Percentiles rank a stretch among this genome's conserved stretches.
These are phyloP conservation scores for Psidium friedrichsthalianum DNA, from an alignment of 345 rosid species.

Conservation along the genomic window DNA sequence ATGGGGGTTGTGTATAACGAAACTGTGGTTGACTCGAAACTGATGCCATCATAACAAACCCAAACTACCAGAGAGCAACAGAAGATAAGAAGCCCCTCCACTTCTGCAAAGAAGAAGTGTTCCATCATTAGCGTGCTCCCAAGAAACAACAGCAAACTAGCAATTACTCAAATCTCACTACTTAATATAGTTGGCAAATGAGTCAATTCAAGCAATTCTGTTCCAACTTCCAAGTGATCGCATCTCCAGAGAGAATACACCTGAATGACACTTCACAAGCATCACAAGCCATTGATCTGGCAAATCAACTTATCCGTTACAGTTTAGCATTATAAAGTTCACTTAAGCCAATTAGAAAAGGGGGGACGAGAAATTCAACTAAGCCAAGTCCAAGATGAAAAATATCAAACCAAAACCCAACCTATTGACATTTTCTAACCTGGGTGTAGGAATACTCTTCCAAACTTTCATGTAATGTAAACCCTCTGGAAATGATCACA, in stretches of 20 bases:
- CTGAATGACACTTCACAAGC: neutral
- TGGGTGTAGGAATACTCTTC: neutral
- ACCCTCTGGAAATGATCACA: neutral
- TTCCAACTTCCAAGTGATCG: neutral
- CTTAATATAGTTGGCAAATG: neutral
- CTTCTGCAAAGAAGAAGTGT: neutral
- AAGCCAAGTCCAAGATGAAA: neutral
- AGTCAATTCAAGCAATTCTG: neutral
- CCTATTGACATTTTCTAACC: neutral
- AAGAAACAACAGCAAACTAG: neutral
- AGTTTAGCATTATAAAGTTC: neutral
- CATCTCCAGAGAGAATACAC: neutral
- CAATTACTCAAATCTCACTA: neutral
- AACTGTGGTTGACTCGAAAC: constrained; percentile 97
- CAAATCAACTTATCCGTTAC: neutral
- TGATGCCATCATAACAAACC: constrained; percentile 60
- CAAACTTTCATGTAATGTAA: neutral
- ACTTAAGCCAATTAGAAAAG: neutral
- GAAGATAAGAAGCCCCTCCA: neutral
- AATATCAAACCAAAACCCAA: neutral
- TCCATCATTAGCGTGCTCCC: neutral
- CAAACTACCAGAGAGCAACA: neutral
- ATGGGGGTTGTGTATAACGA: constrained; percentile 96
- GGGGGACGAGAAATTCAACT: neutral
- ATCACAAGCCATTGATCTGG: neutral